Base-by-base conservation (phyloP, 2,329 filamentous ascomycete genomes). In the Botrytis elliptica region DNA sequence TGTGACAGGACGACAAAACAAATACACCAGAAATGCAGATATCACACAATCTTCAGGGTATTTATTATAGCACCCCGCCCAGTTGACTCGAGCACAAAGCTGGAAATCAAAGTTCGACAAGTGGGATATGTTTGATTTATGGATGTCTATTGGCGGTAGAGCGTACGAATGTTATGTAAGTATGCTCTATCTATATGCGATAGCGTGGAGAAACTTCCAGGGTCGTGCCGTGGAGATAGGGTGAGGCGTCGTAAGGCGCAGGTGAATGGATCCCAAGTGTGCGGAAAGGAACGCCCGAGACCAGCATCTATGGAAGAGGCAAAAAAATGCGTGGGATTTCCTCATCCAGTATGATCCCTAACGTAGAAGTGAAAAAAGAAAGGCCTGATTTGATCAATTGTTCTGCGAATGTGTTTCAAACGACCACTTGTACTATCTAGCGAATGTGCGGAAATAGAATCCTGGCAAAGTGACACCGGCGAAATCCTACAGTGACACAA, bases 91-190 rank as follows among this genome's bases (percentile, higher is more conserved):
- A 69, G 66, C 49, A 33, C 66, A 57, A 57, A 42, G 49, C 66
- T 57, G n/a, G 49, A 44, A 42, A 42, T 59, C 49, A 40, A 57
- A 42, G 20, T 57, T 69, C 25, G 49, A 67, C 44, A 14, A 59
- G 70, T 59, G 70, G 64, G 63, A 68, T 68, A 9, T 72, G 52
- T 59, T n/a, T 29, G 40, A 68, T 60, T 72, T 72, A 72, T 67
- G 70, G 49, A 60, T 72, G 29, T 25, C 18, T 70, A 70, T 70
- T 70, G 46, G 70, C 38, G 46, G 9, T 67, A 42, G 25, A 46
- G 33, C 20, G 63, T 68, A 36, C 40, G 52, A 64, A 36, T 46
- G 20, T 60, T 72, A 59, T 71, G 38, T 72, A 67, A 71, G 60
- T 59, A n/a, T 29, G 60, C 46, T 66, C 60, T 66, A 52, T 57